phyloP scores from a whole-genome alignment of 1,284 basidiomycete genomes.

The Irpex sp. region DNA sequence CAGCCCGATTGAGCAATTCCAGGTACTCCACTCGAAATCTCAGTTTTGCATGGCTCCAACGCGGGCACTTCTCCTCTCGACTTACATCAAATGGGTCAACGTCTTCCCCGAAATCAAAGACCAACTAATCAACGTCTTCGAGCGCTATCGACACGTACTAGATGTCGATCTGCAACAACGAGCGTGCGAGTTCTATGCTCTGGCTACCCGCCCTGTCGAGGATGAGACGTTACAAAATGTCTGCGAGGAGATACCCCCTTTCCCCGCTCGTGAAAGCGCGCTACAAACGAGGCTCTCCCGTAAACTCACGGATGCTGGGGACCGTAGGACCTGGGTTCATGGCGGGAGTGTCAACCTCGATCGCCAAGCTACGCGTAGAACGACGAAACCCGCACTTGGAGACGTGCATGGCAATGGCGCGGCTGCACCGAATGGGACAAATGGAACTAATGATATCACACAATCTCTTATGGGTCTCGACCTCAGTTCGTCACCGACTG shows the following conservation, averaged over 20 bases:
- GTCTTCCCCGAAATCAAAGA: slow-evolving; percentile 98
- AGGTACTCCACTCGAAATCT: slow-evolving; percentile 91
- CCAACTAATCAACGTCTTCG: slow-evolving; percentile 92
- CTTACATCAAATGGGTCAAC: slow-evolving; percentile 99
- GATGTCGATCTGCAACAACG: slow-evolving; percentile 98
- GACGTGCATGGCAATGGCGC: slow-evolving; percentile 24
- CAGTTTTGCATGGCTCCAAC: slow-evolving; percentile 94
- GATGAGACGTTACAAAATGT: slow-evolving; percentile 92
- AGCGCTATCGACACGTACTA: slow-evolving; percentile 96
- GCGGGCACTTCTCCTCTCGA: slow-evolving; percentile 89
- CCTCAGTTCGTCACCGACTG: slow-evolving; percentile 43
- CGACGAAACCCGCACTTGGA: slow-evolving; percentile 34
- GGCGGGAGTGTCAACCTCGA: slow-evolving; percentile 90
- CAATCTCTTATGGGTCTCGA: slow-evolving; percentile 82
- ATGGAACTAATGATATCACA: slow-evolving; percentile 55
- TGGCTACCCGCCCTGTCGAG: slow-evolving; percentile 79
- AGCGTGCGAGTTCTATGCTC: slow-evolving; percentile 93
- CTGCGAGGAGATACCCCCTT: slow-evolving; percentile 99
- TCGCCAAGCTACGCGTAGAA: slow-evolving; percentile 52
- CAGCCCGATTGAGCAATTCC: slow-evolving; percentile 94
- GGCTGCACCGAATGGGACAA: slow-evolving; percentile 24
- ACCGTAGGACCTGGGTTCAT: slow-evolving; percentile 94
- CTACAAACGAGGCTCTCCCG: slow-evolving; percentile 83
- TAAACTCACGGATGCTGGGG: slow-evolving; percentile 87
- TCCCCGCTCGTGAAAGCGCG: slow-evolving; percentile 92